phyloP scores from a whole-genome alignment of 2,329 filamentous ascomycete genomes.

The Alternaria metachromatica region DNA sequence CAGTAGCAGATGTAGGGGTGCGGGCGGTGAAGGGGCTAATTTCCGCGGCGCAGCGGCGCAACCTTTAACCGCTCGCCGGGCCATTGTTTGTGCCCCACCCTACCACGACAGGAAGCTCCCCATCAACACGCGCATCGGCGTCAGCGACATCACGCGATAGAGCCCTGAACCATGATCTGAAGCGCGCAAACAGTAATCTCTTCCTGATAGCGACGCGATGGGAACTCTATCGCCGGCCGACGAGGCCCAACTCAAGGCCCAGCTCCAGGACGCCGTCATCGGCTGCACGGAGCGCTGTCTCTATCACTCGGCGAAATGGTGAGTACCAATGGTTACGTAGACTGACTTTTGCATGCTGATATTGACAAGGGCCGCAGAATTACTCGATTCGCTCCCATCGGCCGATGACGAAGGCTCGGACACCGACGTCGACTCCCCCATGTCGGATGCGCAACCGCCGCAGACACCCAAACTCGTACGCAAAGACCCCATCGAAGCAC shows the following conservation, averaged over 20 bases:
- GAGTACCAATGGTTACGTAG: slow-evolving; percentile 11
- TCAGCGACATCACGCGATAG: slow-evolving; percentile 5
- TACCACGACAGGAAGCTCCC: slow-evolving; percentile 23
- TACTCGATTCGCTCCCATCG: slow-evolving; percentile 79
- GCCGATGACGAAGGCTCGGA: slow-evolving; percentile 64
- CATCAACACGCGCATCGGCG: slow-evolving; percentile 26
- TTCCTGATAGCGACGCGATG: slow-evolving; percentile 5
- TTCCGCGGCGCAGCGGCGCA: slow-evolving; percentile 13
- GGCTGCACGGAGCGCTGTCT: slow-evolving; percentile 94
- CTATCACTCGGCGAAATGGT: slow-evolving; percentile 98
- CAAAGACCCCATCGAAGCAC: slow-evolving; percentile 73
- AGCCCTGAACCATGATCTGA: neutral
- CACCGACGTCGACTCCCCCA: slow-evolving; percentile 65
- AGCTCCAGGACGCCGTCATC: slow-evolving; percentile 83
- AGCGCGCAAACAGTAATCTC: neutral
- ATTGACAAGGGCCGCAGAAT: slow-evolving; percentile 81
- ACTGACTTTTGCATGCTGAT: slow-evolving; percentile 27
- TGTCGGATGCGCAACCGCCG: slow-evolving; percentile 59
- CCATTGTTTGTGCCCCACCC: slow-evolving; percentile 26
- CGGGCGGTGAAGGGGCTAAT: slow-evolving; percentile 11
- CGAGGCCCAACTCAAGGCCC: slow-evolving; percentile 68
- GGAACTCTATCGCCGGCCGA: slow-evolving; percentile 50
- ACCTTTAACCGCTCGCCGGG: slow-evolving; percentile 11
- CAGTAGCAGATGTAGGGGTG: slow-evolving; percentile 8
- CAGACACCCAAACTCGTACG: slow-evolving; percentile 57